Base-by-base conservation (phyloP, 2,329 filamentous ascomycete genomes). In the Rhinocladiella similis region DNA sequence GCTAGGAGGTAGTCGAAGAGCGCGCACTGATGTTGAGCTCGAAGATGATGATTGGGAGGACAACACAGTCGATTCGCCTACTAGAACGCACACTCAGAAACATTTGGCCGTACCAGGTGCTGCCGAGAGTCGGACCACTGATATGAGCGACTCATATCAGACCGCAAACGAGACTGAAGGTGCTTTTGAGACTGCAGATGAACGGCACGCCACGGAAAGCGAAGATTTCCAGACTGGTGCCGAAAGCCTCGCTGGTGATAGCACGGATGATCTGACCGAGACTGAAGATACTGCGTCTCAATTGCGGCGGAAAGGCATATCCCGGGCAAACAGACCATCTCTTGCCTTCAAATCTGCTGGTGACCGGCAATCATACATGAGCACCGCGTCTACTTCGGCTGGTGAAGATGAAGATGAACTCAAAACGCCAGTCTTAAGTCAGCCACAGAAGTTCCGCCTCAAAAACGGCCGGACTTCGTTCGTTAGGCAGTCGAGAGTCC, bases 221-320 rank as follows among this genome's bases (percentile, higher is more conserved):
- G 93, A 97, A 65, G 91, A 91, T 61, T 97, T 97, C 83, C 89
- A 96, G 70, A 97, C 93, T 3, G 91, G 90, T n/a, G 84, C 86
- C 14, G 94, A 97, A 69, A 85, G 80, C 59, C 75, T 86, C 61
- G 80, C 78, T 52, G 80, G 80, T 66, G 89, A 90, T 14, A 91
- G 87, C 67, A 88, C 85, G 54, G 90, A 91, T 59, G 88, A 91
- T 63, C 78, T 89, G 47, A 96, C 91, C 1, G 93, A 96, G 74
- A 97, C 92, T 0, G 93, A 97, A 70, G 82, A 79, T 51, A 76
- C 67, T 56, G 64, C 69, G 43, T 67, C 64, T 51, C 73, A 70
- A 38, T 42, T 48, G 41, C 71, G 69, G 14, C 72, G 71, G 25
- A 63, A 53, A 50, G 68, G 64, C 49, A 70, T 66, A 39, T 50